A percentile compares a stretch with the other conserved stretches of the same genome.
Evolutionary conservation across 2,329 filamentous ascomycete species (phyloP).

Genomic region (Chrysoporthe deuterocubensis): DNA sequence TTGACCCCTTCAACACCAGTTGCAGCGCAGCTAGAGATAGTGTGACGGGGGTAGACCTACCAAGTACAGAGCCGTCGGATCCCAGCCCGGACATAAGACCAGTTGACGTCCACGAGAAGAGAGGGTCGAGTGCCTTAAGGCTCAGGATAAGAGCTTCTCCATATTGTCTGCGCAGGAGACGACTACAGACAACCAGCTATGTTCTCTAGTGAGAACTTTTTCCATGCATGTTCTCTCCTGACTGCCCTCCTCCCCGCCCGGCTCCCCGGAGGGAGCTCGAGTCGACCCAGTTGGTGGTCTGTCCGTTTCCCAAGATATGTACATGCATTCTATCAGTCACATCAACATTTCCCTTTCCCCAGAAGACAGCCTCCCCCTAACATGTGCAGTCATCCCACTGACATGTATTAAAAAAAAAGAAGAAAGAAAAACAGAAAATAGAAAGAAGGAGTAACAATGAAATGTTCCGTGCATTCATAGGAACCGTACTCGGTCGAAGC

Average conservation of each 20-base stretch:
- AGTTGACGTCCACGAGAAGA: not conserved
- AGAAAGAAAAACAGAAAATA: not conserved
- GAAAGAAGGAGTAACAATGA: not conserved
- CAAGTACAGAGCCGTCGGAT: not conserved
- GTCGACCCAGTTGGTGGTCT: not conserved
- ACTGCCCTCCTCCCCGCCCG: not conserved
- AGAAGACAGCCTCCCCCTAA: not conserved
- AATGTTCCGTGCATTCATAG: conserved; percentile 5
- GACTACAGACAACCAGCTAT: conserved; percentile 28
- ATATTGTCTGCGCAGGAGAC: conserved; percentile 27
- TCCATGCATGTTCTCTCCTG: not conserved
- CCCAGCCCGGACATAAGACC: not conserved
- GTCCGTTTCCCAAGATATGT: conserved; percentile 11
- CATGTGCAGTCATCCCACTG: conserved; percentile 27
- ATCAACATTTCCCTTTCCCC: conserved; percentile 11
- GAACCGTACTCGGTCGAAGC: not conserved
- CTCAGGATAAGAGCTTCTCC: conserved; percentile 20
- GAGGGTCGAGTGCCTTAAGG: not conserved
- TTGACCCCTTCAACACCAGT: too few relatives aligned
- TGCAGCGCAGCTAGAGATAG: not conserved
- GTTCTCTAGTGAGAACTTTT: conserved; percentile 1
- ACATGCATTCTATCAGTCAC: conserved; percentile 23
- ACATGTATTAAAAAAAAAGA: conserved; percentile 22
- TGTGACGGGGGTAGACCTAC: not conserved
- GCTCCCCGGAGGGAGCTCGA: not conserved